phyloP scores from a whole-genome alignment of 2,329 filamentous ascomycete genomes.

The Xylariales sp. region DNA sequence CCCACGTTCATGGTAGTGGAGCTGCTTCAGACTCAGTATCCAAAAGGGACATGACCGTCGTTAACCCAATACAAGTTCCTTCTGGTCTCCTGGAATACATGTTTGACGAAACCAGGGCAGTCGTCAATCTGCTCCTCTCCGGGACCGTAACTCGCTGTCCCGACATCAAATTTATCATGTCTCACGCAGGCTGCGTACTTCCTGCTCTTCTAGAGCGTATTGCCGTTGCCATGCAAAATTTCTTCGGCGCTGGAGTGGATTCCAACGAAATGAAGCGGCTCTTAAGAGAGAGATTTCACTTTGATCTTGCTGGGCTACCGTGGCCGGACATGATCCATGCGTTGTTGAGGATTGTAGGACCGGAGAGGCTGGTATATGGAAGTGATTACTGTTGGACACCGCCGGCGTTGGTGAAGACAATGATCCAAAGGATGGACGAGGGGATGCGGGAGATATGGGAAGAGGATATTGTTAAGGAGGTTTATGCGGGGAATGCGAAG shows the following conservation, averaged over 20 bases:
- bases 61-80: conserved; percentile 1
- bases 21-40: not conserved
- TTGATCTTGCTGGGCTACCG: conserved; percentile 4
- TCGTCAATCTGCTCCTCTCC: conserved; percentile 4
- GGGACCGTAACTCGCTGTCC: conserved; percentile 3
- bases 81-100: conserved; percentile 5
- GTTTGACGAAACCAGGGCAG: conserved; percentile 4
- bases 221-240: conserved; percentile 3
- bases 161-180: conserved; percentile 4
- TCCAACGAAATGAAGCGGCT: conserved; percentile 3
- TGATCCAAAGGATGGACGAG: conserved; percentile 4
- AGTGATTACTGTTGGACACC: conserved; percentile 6
- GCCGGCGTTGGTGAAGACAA: not conserved
- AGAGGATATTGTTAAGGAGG: not conserved
- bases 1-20: not conserved
- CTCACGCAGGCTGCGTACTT: conserved; percentile 3
- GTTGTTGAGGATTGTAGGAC: conserved; percentile 2
- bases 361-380: conserved; percentile 3
- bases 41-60: not conserved
- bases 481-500: conserved; percentile 3
- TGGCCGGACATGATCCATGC: conserved; percentile 6
- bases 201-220: conserved; percentile 2
- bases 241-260: conserved; percentile 2
- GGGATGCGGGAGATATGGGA: not conserved
- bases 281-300: not conserved